phyloP scores from a whole-genome alignment of 1,284 basidiomycete genomes.

The Malassezia japonica region DNA sequence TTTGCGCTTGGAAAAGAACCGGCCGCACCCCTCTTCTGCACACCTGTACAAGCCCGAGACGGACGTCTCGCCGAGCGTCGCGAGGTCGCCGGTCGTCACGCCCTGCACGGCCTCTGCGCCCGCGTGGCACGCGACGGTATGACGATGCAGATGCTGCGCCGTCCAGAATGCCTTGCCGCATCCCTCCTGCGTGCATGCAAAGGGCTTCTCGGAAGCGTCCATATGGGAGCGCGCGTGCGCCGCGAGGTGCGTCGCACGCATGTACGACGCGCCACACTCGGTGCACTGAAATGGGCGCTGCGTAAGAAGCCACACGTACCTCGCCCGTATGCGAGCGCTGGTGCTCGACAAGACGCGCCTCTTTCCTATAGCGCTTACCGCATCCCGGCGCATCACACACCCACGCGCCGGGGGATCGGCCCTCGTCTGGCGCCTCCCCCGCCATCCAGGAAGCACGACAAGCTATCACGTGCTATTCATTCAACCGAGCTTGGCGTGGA shows the following conservation, averaged over 20 bases:
- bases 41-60: constrained; percentile 6
- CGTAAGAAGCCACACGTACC: constrained; percentile 4
- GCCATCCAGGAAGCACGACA: not conserved
- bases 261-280: constrained; percentile 14
- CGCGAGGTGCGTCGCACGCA: constrained; percentile 15
- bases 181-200: not conserved
- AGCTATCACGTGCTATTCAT: no score
- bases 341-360: constrained; percentile 15
- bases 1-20: constrained; percentile 14
- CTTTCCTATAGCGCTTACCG: constrained; percentile 13
- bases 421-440: not conserved
- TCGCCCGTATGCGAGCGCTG: constrained; percentile 14
- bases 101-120: not conserved
- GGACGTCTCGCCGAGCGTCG: not conserved
- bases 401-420: not conserved
- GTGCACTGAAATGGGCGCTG: constrained; percentile 14
- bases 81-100: not conserved
- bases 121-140: constrained; percentile 12
- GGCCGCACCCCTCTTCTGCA: not conserved
- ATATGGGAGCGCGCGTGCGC: constrained; percentile 16
- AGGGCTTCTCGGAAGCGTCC: constrained; percentile 3
- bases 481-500: constrained; percentile 3
- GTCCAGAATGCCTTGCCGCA: constrained; percentile 17
- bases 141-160: constrained; percentile 11
- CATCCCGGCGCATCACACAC: constrained; percentile 11